Conservation (phyloP, 2,329 filamentous ascomycete species). For the Epichloe typhina region DNA sequence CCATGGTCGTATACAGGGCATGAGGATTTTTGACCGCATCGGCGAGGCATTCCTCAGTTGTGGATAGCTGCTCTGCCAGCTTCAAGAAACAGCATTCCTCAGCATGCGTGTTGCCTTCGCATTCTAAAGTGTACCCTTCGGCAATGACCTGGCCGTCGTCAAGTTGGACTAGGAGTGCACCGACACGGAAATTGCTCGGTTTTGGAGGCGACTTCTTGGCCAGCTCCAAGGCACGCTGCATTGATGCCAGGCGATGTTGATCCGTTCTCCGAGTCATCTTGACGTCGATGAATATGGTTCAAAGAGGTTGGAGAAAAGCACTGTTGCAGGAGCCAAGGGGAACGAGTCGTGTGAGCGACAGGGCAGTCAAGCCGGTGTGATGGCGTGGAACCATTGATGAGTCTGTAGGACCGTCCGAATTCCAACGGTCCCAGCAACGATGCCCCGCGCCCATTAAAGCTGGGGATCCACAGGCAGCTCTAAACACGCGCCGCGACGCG, state of each 20-base stretch:
- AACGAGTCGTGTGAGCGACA: neutral
- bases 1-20: constrained; percentile 81
- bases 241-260: constrained; percentile 35
- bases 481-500: constrained; percentile 8
- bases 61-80: constrained; percentile 34
- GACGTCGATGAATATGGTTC: neutral
- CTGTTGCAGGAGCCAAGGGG: neutral
- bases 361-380: neutral
- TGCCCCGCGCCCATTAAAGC: constrained; percentile 3
- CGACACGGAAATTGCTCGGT: constrained; percentile 86
- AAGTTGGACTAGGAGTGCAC: constrained; percentile 65
- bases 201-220: constrained; percentile 71
- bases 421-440: neutral
- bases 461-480: neutral
- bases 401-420: neutral
- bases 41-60: constrained; percentile 42
- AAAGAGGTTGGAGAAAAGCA: neutral
- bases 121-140: constrained; percentile 83
- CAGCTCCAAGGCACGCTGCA: constrained; percentile 61
- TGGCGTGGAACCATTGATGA: neutral
- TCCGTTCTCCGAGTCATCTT: constrained; percentile 13
- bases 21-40: constrained; percentile 19
- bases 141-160: constrained; percentile 43
- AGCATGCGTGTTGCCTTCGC: constrained; percentile 86
- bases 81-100: constrained; percentile 88